phyloP scores from a whole-genome alignment of 139 green algal genomes.

The Dunaliella primolecta region DNA sequence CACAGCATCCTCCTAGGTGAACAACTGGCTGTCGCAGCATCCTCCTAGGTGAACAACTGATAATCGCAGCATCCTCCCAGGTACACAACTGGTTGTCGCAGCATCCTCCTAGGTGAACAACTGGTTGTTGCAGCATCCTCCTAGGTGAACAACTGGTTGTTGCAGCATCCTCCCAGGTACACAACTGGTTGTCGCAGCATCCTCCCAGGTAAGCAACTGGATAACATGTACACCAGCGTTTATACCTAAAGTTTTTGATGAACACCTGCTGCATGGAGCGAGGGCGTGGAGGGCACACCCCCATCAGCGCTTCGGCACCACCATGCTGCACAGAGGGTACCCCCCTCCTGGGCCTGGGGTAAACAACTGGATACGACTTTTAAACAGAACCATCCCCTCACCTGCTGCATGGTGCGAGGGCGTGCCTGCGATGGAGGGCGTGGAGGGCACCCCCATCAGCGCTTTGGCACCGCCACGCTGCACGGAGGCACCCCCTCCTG shows the following conservation, averaged over 20 bases:
- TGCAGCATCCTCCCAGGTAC: no score
- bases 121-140: no score
- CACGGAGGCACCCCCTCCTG: constrained; percentile 9
- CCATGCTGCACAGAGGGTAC: constrained; percentile 1
- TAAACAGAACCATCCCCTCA: no score
- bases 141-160: no score
- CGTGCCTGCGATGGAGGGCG: constrained; percentile 33
- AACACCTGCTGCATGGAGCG: constrained; percentile 14
- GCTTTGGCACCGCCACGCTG: background rate
- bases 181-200: no score
- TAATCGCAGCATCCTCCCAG: no score
- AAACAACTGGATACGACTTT: constrained; percentile 5
- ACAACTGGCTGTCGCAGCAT: no score
- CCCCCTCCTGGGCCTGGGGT: constrained; percentile 20
- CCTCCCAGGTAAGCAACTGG: no score
- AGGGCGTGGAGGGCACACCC: constrained; percentile 34
- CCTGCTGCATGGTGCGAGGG: constrained; percentile 15
- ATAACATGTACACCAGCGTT: background rate
- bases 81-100: no score
- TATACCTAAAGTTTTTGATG: constrained; percentile 24
- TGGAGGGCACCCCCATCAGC: constrained; percentile 38
- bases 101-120: no score
- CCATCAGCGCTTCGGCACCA: constrained; percentile 23
- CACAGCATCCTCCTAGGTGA: no score
- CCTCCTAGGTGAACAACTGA: no score